Evolutionary conservation across 164 flowering plant species (phyloP), one percentile per base, ranked within the genome.

Genomic region (Umbilicus rupestris): DNA sequence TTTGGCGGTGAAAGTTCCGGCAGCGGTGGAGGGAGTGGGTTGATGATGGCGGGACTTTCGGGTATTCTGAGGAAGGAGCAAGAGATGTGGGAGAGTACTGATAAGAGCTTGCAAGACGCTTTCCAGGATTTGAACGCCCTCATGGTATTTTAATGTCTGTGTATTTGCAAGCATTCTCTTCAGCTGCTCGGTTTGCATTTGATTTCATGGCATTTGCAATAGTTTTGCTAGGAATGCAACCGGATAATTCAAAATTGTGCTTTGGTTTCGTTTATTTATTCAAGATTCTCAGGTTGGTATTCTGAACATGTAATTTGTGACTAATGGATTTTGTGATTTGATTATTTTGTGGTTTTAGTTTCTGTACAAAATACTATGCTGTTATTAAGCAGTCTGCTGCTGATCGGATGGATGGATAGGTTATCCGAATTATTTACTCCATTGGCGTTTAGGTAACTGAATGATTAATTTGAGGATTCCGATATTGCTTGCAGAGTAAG

Each of bases 1-100:
- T 15, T 70, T 17, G 69, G 16, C 3, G 62, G 62, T 62, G 28
- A 30, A 14, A 44, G 66, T 62, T 31, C 66, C 19, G 65, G 29
- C 26, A 50, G 24, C 9, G 16, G 39, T 24, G 77, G 62, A 29
- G 47, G 75, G 39, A 74, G 67, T 3, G 70, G 79, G 69, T 73
- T 69, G 66, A 77, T 79, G 70, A 76, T 89, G 79, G 97, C 79
- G 3, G 97, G 99, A 22, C 84, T 92, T n/a, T 75, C 94, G 10
- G 99, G 97, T 66, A 87, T 95, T 17, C 68, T 90, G 76, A 88
- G 97, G 86, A 88, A 85, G 78, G 97, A 95, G 82, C 99, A 95
- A 75, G 96, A 95, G 78, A 80, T 78, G 80, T 95, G 96, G 99
- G 94, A 92, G 84, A 89, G 84, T 73, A 91, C 95, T 37, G 99